phyloP scores from a whole-genome alignment of 495 filamentous ascomycete species.

The Hypoxylon lenormandii region DNA sequence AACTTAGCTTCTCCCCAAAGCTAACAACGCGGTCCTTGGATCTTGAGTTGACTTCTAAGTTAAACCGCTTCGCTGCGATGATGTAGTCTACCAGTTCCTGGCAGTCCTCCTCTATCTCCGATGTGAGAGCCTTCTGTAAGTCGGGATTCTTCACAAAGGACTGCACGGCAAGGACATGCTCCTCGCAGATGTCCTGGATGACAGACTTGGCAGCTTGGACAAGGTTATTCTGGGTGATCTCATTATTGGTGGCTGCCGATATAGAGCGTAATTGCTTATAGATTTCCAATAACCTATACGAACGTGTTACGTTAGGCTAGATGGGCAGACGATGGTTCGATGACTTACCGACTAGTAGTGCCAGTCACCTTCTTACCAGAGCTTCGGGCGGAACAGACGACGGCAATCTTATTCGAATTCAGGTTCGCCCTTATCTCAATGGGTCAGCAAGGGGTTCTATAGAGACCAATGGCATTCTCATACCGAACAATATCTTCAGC shows the following conservation, averaged over 20 bases:
- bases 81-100: slow-evolving; percentile 67
- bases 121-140: slow-evolving; percentile 67
- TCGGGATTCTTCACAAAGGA: slow-evolving; percentile 69
- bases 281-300: slow-evolving; percentile 62
- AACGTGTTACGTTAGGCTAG: slow-evolving; percentile 29
- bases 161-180: slow-evolving; percentile 76
- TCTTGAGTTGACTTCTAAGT: slow-evolving; percentile 78
- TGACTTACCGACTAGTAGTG: slow-evolving; percentile 90
- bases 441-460: slow-evolving; percentile 31
- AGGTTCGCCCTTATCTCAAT: slow-evolving; percentile 70
- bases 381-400: slow-evolving; percentile 93
- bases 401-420: slow-evolving; percentile 75
- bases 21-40: slow-evolving; percentile 91
- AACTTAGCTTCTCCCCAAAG: slow-evolving; percentile 93
- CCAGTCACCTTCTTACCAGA: slow-evolving; percentile 89
- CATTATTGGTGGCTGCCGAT: slow-evolving; percentile 71
- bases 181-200: slow-evolving; percentile 77
- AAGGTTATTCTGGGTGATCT: slow-evolving; percentile 71
- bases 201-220: slow-evolving; percentile 76
- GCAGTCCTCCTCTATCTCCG: slow-evolving; percentile 80
- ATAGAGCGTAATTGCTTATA: slow-evolving; percentile 77
- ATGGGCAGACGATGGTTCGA: slow-evolving; percentile 6
- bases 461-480: slow-evolving; percentile 39
- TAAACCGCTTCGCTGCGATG: slow-evolving; percentile 67
- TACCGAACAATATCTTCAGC: slow-evolving; percentile 80